Evolutionary conservation across 176 grass and related monocot species (phyloP).

Genomic region (Avena sativa): DNA sequence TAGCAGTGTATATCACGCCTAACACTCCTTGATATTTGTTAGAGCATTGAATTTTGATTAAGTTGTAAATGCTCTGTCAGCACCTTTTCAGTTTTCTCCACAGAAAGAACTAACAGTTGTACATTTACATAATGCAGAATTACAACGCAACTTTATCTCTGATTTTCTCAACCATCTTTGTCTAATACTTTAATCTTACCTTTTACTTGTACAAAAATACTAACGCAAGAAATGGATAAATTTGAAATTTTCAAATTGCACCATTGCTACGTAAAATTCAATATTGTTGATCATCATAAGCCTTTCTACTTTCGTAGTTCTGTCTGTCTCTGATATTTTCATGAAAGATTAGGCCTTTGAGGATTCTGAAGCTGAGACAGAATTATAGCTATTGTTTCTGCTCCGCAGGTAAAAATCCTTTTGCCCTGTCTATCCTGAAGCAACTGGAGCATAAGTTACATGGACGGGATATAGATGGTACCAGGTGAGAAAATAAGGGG

Average conservation of each 20-base stretch:
- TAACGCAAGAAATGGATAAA: constrained; percentile 17
- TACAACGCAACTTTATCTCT: background rate
- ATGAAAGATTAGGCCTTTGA: constrained; percentile 27
- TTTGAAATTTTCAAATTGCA: constrained; percentile 20
- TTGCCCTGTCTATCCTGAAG: constrained; percentile 90
- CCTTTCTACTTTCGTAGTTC: constrained; percentile 2
- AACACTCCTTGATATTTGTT: constrained; percentile 14
- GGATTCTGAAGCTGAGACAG: constrained; percentile 35
- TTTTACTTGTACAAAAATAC: constrained; percentile 27
- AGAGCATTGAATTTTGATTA: constrained; percentile 37
- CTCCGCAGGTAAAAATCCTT: constrained; percentile 86
- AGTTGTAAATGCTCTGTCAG: constrained; percentile 38
- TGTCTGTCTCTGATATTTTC: constrained; percentile 25
- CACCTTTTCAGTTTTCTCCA: constrained; percentile 29
- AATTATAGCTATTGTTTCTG: constrained; percentile 39
- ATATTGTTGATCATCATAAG: constrained; percentile 26
- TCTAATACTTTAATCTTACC: constrained; percentile 1
- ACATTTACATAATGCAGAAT: constrained; percentile 15
- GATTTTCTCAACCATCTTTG: constrained; percentile 31
- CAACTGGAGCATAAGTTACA: constrained; percentile 94
- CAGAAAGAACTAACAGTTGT: constrained; percentile 23
- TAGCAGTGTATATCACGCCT: background rate
- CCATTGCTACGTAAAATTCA: constrained; percentile 29
- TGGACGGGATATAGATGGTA: constrained; percentile 73
- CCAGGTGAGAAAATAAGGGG: constrained; percentile 59